These are phyloP conservation scores for Nothopassalora personata DNA, from an alignment of 2,329 filamentous ascomycete species.

Conservation along the genomic window DNA sequence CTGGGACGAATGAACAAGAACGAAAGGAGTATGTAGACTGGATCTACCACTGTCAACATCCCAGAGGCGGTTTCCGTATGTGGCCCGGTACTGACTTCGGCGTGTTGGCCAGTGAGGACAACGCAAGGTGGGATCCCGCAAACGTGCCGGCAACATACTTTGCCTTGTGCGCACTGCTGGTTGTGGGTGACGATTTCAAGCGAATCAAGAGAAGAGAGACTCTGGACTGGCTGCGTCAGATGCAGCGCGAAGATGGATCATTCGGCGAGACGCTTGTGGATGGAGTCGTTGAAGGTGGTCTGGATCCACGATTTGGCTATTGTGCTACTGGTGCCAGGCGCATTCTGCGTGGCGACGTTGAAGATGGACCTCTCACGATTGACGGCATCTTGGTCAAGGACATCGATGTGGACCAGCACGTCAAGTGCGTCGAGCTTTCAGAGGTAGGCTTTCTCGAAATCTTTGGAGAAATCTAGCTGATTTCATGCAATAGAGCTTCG, in stretches of 20 bases:
- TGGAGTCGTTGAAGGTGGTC: constrained; percentile 64
- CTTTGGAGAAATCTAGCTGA: constrained; percentile 1
- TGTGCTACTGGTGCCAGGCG: constrained; percentile 76
- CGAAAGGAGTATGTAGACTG: constrained; percentile 59
- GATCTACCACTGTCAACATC: constrained; percentile 83
- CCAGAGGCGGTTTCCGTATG: constrained; percentile 80
- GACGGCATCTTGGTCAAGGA: constrained; percentile 58
- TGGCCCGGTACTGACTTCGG: constrained; percentile 64
- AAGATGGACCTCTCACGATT: constrained; percentile 49
- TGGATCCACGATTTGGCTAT: constrained; percentile 84
- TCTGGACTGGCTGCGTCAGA: constrained; percentile 64
- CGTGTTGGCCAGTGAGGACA: constrained; percentile 44
- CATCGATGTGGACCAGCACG: constrained; percentile 66
- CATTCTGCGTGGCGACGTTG: constrained; percentile 54
- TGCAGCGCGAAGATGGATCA: constrained; percentile 81
- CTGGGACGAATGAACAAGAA: constrained; percentile 50
- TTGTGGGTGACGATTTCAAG: constrained; percentile 55
- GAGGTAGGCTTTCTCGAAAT: constrained; percentile 33
- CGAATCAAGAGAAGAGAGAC: constrained; percentile 64
- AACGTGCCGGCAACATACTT: constrained; percentile 88
- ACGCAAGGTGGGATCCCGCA: constrained; percentile 63
- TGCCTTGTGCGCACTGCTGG: constrained; percentile 68
- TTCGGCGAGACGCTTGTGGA: constrained; percentile 75
- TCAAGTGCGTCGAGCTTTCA: constrained; percentile 64
- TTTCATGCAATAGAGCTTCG: constrained; percentile 61